A percentile compares a stretch with the other conserved stretches of the same genome.
Evolutionary conservation across 2,329 filamentous ascomycete species (phyloP).

Genomic region (Aureobasidium sp.): DNA sequence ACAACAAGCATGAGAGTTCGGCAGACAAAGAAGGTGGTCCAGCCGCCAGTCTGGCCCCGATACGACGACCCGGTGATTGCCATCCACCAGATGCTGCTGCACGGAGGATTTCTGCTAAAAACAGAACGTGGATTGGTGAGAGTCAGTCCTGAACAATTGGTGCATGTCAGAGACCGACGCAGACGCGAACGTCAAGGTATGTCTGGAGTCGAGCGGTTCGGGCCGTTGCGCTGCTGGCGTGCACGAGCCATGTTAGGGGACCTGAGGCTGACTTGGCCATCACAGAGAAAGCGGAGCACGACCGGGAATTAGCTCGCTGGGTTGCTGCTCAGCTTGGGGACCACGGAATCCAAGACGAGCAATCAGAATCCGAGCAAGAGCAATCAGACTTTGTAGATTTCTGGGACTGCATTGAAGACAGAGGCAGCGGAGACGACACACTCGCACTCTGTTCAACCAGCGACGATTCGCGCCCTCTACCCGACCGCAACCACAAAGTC

Average conservation of each 20-base stretch:
- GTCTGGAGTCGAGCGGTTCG: neutral
- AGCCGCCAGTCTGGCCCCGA: neutral
- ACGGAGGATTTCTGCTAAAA: neutral
- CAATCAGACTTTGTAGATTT: too few species aligned
- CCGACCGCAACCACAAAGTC: neutral
- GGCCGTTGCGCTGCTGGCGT: neutral
- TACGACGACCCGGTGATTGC: neutral
- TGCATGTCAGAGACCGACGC: neutral
- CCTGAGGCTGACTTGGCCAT: neutral
- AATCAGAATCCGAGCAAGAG: too few species aligned
- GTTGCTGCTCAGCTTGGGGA: too few species aligned
- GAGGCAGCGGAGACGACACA: too few species aligned
- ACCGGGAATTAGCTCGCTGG: neutral
- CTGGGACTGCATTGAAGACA: too few species aligned
- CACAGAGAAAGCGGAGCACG: neutral
- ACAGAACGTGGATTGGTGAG: neutral
- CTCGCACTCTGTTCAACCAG: too few species aligned
- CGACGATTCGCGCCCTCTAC: too few species aligned
- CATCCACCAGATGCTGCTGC: neutral
- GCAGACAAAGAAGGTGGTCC: neutral
- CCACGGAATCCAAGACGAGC: too few species aligned
- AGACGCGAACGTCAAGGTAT: slow-evolving; percentile 6
- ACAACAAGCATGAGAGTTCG: neutral
- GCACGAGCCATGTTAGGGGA: neutral
- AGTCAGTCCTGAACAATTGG: neutral